Conservation (phyloP, 805 yeast species). For the Maudiozyma serrabonitensis region DNA sequence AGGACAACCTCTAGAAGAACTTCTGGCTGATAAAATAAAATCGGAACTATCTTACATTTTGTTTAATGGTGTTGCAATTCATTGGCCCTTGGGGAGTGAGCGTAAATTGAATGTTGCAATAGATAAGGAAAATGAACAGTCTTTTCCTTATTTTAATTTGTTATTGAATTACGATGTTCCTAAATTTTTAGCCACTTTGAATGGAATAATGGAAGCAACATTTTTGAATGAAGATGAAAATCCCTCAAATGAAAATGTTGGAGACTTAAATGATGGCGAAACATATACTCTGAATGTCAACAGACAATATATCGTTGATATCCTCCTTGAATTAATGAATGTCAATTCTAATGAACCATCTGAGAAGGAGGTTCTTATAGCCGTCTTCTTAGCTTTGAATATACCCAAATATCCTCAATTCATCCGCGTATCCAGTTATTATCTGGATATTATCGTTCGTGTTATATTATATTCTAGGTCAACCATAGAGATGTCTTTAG, state of each 20-base stretch:
- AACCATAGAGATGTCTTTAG: background rate
- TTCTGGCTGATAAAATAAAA: constrained; percentile 34
- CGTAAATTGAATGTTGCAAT: constrained; percentile 30
- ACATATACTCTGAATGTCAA: constrained; percentile 28
- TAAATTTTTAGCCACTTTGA: constrained; percentile 56
- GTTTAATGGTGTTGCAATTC: constrained; percentile 45
- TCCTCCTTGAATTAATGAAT: constrained; percentile 50
- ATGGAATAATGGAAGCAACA: constrained; percentile 78
- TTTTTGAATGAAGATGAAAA: constrained; percentile 51
- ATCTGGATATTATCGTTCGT: constrained; percentile 39
- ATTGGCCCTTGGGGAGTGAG: constrained; percentile 36
- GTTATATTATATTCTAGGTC: constrained; percentile 29
- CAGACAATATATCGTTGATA: constrained; percentile 71
- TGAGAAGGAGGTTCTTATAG: constrained; percentile 28
- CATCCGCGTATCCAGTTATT: constrained; percentile 56
- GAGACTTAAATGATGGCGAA: constrained; percentile 22
- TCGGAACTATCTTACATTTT: constrained; percentile 43
- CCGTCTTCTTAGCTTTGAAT: constrained; percentile 70
- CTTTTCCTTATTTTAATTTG: constrained; percentile 61
- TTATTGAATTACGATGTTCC: constrained; percentile 48
- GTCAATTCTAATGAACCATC: constrained; percentile 24
- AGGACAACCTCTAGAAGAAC: constrained; percentile 36
- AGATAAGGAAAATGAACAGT: constrained; percentile 32
- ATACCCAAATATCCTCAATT: constrained; percentile 82
- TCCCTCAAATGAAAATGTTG: background rate